Conservation (phyloP, 2,329 filamentous ascomycete genomes). For the Akanthomyces lecanii region DNA sequence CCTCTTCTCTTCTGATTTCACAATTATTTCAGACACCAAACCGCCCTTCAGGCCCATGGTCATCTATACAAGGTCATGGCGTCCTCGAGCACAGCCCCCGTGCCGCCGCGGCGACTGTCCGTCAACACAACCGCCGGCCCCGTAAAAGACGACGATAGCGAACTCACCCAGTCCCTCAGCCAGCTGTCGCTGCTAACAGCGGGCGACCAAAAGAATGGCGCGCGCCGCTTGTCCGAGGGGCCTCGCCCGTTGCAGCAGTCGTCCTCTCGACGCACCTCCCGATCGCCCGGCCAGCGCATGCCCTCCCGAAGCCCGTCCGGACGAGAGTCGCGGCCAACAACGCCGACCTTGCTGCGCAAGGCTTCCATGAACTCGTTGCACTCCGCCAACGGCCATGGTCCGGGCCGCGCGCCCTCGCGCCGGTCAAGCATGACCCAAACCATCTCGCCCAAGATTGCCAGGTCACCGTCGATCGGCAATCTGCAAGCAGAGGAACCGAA, state of each 20-base stretch:
- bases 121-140: slow-evolving; percentile 21
- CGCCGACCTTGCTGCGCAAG: slow-evolving; percentile 51
- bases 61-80: slow-evolving; percentile 24
- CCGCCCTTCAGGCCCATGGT: slow-evolving; percentile 6
- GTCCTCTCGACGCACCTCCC: slow-evolving; percentile 32
- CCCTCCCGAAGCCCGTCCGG: slow-evolving; percentile 42
- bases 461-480: slow-evolving; percentile 31
- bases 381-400: slow-evolving; percentile 40
- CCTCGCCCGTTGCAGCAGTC: slow-evolving; percentile 35
- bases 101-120: slow-evolving; percentile 33
- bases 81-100: slow-evolving; percentile 21
- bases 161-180: slow-evolving; percentile 39
- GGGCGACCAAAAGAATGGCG: slow-evolving; percentile 16
- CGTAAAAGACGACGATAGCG: slow-evolving; percentile 28
- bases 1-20: not conserved
- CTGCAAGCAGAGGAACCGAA: slow-evolving; percentile 31
- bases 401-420: slow-evolving; percentile 39
- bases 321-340: slow-evolving; percentile 42
- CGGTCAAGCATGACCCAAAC: slow-evolving; percentile 45
- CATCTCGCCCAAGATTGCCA: slow-evolving; percentile 38
- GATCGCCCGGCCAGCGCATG: slow-evolving; percentile 34
- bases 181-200: slow-evolving; percentile 41
- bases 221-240: slow-evolving; percentile 27
- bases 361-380: slow-evolving; percentile 55
- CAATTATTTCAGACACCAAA: not conserved